phyloP scores from a whole-genome alignment of 768 basidiomycete species.

The Phaeolepiota aurea region DNA sequence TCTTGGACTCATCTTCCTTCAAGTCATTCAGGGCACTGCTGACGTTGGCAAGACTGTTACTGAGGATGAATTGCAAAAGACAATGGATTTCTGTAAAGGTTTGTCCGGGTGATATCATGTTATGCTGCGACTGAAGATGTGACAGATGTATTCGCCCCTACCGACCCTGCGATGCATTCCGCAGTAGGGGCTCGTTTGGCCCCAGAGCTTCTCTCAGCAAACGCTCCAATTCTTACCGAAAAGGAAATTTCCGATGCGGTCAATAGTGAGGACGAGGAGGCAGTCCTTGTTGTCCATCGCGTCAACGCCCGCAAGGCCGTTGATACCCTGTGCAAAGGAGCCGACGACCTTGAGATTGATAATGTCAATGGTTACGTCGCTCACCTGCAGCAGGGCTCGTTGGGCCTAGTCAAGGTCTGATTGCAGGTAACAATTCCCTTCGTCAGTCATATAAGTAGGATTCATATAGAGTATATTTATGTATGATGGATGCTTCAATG shows the following conservation, averaged over 20 bases:
- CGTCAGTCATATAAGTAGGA: too few relatives aligned
- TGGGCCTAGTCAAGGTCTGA: slow-evolving; percentile 6
- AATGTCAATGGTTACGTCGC: slow-evolving; percentile 10
- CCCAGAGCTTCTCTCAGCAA: slow-evolving; percentile 13
- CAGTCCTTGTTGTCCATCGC: slow-evolving; percentile 8
- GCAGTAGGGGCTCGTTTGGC: slow-evolving; percentile 16
- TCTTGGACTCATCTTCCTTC: neutral
- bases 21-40: slow-evolving; percentile 49
- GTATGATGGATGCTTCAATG: too few relatives aligned
- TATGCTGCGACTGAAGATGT: too few relatives aligned
- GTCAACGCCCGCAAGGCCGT: slow-evolving; percentile 12
- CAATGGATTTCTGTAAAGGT: slow-evolving; percentile 22
- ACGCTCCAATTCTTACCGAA: slow-evolving; percentile 13
- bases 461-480: too few relatives aligned
- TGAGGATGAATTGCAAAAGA: slow-evolving; percentile 40
- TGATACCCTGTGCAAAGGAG: slow-evolving; percentile 9
- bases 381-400: slow-evolving; percentile 7
- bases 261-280: slow-evolving; percentile 10
- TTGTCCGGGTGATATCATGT: too few relatives aligned
- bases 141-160: slow-evolving; percentile 17
- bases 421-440: too few relatives aligned
- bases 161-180: slow-evolving; percentile 16
- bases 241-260: slow-evolving; percentile 12
- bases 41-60: slow-evolving; percentile 39
- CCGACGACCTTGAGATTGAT: slow-evolving; percentile 7